phyloP scores from a whole-genome alignment of 441 rosid species.

The Mallotus repandus region DNA sequence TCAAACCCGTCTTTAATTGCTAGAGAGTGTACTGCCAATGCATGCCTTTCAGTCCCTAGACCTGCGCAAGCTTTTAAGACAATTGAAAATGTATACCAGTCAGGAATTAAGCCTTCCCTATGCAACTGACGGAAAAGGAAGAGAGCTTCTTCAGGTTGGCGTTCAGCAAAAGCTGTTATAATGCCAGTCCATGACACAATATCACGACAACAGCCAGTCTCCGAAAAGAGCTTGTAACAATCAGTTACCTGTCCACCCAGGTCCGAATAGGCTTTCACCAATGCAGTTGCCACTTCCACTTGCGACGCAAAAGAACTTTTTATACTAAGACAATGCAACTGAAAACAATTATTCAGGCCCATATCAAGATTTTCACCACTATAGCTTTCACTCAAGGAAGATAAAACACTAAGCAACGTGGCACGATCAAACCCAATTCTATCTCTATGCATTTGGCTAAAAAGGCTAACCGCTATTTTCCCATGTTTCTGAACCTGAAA shows the following conservation, averaged over 20 bases:
- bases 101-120: constrained; percentile 48
- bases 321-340: constrained; percentile 51
- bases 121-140: constrained; percentile 51
- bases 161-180: constrained; percentile 63
- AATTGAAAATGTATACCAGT: constrained; percentile 70
- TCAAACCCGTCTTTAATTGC: constrained; percentile 58
- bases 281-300: constrained; percentile 63
- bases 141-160: constrained; percentile 60
- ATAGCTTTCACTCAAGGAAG: constrained; percentile 48
- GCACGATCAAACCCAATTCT: constrained; percentile 68
- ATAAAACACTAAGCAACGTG: constrained; percentile 58
- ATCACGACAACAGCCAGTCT: constrained; percentile 42
- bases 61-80: constrained; percentile 83
- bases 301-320: constrained; percentile 53
- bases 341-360: constrained; percentile 48
- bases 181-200: constrained; percentile 70
- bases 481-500: constrained; percentile 49
- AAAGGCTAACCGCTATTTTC: constrained; percentile 40
- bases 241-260: constrained; percentile 46
- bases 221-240: constrained; percentile 59
- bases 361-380: constrained; percentile 27
- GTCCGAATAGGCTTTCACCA: constrained; percentile 72
- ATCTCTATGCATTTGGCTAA: constrained; percentile 45
- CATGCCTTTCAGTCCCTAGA: constrained; percentile 55
- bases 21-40: constrained; percentile 52